Evolutionary conservation across 345 rosid genomes (phyloP), one percentile per base, ranked within the genome.

Genomic region (Pistacia atlantica): DNA sequence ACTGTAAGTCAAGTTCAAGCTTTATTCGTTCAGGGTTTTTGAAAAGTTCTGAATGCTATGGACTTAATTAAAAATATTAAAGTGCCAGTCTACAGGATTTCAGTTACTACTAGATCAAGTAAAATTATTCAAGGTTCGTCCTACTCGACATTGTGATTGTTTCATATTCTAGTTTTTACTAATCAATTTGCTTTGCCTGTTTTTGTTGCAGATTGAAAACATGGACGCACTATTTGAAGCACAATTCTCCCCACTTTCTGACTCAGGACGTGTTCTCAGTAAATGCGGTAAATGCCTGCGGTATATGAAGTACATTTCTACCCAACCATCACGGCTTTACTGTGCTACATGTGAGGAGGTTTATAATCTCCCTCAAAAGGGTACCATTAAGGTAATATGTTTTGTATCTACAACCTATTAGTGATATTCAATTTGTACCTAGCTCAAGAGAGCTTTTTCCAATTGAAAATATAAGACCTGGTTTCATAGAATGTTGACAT

Each of bases 181-280:
- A 1, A 52, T 16, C 54, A 31, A 25, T 28, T 70, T 22, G 62
- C 64, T 60, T 60, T 73, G 66, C 76, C 54, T 69, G 25, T 56
- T 22, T 79, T 51, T 75, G 52, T 13, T 72, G 57, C 89, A 93
- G 99, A 93, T 95, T 69, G 93, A 88, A 66, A 90, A 89, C 88
- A 95, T 95, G 99, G 99, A 95, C 83, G 84, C 91, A 56, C 85
- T 95, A 74, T 95, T 95, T 83, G 99, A 95, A 89, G 91, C 97
- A 67, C 98, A 93, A 77, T 95, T 95, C 83, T 95, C 99, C 56
- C 93, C 92, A 38, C 90, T 91, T 73, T 90, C 91, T 61, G 93
- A 89, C 80, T 84, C 99, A 16, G 99, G 99, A 45, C 92, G 94
- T 20, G 83, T 80, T 75, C 88, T 95, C 63, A 93, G 98, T 84